Evolutionary conservation across 2,329 filamentous ascomycete genomes (phyloP).

Genomic region (Fusarium hostae): DNA sequence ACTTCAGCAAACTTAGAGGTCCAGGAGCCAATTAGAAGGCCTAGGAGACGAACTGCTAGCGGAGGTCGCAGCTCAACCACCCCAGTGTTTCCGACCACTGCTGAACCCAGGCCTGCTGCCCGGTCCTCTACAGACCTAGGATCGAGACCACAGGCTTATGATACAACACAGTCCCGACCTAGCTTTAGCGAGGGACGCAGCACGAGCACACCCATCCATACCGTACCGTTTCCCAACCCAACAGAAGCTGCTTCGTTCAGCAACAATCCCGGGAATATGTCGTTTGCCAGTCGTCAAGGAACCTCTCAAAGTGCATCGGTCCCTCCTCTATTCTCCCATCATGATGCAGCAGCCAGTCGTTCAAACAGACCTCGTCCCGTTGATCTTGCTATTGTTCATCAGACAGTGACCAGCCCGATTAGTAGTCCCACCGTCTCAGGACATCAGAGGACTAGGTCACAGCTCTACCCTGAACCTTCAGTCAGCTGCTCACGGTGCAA

Average conservation of each 20-base stretch:
- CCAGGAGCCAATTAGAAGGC: slow-evolving; percentile 44
- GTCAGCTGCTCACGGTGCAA: slow-evolving; percentile 79
- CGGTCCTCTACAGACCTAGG: slow-evolving; percentile 74
- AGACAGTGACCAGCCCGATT: slow-evolving; percentile 48
- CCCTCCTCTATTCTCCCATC: slow-evolving; percentile 24
- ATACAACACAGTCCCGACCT: slow-evolving; percentile 52
- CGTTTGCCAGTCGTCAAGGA: slow-evolving; percentile 53
- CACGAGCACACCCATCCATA: slow-evolving; percentile 51
- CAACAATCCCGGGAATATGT: slow-evolving; percentile 42
- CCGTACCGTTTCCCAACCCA: slow-evolving; percentile 38
- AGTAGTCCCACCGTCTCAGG: slow-evolving; percentile 48
- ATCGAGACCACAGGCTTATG: slow-evolving; percentile 54
- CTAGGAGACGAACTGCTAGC: slow-evolving; percentile 64
- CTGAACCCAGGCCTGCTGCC: slow-evolving; percentile 61
- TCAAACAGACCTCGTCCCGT: slow-evolving; percentile 49
- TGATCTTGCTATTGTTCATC: slow-evolving; percentile 54
- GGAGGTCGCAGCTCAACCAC: slow-evolving; percentile 65
- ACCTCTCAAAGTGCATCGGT: slow-evolving; percentile 20
- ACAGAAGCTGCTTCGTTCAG: slow-evolving; percentile 33
- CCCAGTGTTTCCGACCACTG: slow-evolving; percentile 55
- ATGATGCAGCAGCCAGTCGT: slow-evolving; percentile 38
- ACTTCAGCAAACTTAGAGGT: slow-evolving; percentile 47
- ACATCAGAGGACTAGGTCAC: slow-evolving; percentile 56
- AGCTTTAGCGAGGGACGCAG: slow-evolving; percentile 57
- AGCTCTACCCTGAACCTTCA: slow-evolving; percentile 75